phyloP scores from a whole-genome alignment of 495 filamentous ascomycete species.

The Hyaloscypha bicolor region DNA sequence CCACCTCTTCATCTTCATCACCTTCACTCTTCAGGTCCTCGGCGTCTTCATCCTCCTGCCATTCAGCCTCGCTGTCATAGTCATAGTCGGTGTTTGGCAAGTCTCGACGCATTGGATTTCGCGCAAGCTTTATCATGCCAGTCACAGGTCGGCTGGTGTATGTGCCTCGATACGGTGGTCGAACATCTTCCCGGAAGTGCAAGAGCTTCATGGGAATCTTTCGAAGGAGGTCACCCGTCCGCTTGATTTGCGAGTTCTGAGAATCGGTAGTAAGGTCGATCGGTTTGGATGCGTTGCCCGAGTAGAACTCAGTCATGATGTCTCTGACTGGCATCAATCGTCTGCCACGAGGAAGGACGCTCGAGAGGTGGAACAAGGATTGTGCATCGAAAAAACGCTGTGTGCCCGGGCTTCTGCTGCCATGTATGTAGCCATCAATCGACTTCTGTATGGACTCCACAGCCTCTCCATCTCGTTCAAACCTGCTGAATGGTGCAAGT shows the following conservation, averaged over 20 bases:
- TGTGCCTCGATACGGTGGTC: slow-evolving; percentile 89
- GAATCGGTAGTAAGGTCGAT: slow-evolving; percentile 46
- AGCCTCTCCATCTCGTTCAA: slow-evolving; percentile 57
- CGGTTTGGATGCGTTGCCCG: slow-evolving; percentile 35
- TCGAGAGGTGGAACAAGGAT: slow-evolving; percentile 63
- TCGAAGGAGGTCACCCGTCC: slow-evolving; percentile 55
- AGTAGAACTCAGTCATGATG: slow-evolving; percentile 55
- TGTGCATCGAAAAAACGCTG: slow-evolving; percentile 50
- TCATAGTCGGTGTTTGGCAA: slow-evolving; percentile 82
- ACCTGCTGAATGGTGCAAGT: slow-evolving; percentile 53
- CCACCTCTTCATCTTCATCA: slow-evolving; percentile 68
- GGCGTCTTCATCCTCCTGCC: slow-evolving; percentile 79
- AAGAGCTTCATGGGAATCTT: slow-evolving; percentile 74
- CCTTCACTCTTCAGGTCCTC: slow-evolving; percentile 79
- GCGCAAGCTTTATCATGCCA: slow-evolving; percentile 60
- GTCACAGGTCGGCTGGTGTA: slow-evolving; percentile 60
- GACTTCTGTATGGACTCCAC: slow-evolving; percentile 51
- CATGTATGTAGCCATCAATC: slow-evolving; percentile 47
- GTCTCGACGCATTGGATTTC: slow-evolving; percentile 65
- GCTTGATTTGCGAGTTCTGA: slow-evolving; percentile 46
- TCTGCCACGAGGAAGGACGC: slow-evolving; percentile 51
- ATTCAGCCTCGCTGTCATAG: slow-evolving; percentile 96
- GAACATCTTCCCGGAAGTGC: slow-evolving; percentile 82
- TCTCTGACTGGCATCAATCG: slow-evolving; percentile 59
- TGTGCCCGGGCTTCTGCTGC: slow-evolving; percentile 36